These are phyloP conservation scores for Zea luxurians DNA, from an alignment of 176 grass and related monocot genomes.

Conservation along the genomic window DNA sequence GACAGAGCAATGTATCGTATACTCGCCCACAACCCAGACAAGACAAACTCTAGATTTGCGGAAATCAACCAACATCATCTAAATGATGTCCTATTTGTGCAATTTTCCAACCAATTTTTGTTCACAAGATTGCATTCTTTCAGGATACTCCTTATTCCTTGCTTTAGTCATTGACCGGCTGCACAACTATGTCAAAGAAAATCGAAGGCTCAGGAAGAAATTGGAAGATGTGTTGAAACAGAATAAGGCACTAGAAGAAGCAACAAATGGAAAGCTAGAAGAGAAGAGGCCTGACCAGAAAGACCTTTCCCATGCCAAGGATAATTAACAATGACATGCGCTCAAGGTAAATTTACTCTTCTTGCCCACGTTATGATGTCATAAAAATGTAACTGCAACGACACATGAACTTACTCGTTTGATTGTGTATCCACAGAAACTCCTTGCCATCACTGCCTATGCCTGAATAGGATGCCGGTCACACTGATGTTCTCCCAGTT, in stretches of 20 bases:
- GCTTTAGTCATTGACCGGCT: conserved; percentile 73
- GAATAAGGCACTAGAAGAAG: conserved; percentile 54
- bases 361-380: not conserved
- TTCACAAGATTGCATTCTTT: conserved; percentile 16
- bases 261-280: conserved; percentile 62
- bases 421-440: not conserved
- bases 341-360: conserved; percentile 19
- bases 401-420: not conserved
- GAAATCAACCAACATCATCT: no score
- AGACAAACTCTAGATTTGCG: no score
- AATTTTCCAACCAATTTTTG: not conserved
- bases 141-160: conserved; percentile 86
- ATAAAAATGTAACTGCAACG: not conserved
- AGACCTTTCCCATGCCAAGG: conserved; percentile 42
- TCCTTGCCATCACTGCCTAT: not conserved
- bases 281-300: not conserved
- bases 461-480: not conserved
- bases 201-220: conserved; percentile 60
- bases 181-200: conserved; percentile 81
- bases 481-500: conserved; percentile 10
- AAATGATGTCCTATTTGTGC: conserved; percentile 8
- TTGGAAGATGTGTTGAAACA: conserved; percentile 64
- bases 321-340: conserved; percentile 18
- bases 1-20: no score
- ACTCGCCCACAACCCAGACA: no score